These are phyloP conservation scores for Penicillium lividum DNA, from an alignment of 495 filamentous ascomycete species.

Conservation along the genomic window DNA sequence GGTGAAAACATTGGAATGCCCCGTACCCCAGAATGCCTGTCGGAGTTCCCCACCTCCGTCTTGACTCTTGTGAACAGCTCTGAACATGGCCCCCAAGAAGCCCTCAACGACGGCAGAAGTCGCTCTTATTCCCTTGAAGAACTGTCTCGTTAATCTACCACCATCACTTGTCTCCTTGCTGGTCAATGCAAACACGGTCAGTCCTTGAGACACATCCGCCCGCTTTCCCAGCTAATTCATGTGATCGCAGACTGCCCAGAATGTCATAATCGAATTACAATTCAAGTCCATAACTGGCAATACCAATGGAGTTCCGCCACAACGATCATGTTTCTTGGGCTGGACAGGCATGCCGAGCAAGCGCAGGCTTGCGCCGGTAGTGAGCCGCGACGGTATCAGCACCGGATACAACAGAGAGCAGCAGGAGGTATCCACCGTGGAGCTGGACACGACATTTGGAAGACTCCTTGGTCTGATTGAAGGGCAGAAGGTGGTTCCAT, in stretches of 20 bases:
- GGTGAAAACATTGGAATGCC: background rate
- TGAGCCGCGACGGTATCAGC: constrained; percentile 70
- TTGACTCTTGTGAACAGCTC: constrained; percentile 9
- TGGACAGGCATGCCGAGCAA: constrained; percentile 98
- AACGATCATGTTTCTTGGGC: constrained; percentile 77
- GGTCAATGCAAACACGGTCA: constrained; percentile 82
- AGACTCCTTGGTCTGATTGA: constrained; percentile 76
- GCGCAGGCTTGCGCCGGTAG: constrained; percentile 69
- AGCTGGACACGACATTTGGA: constrained; percentile 90
- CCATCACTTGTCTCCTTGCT: constrained; percentile 79
- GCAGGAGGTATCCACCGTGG: constrained; percentile 73
- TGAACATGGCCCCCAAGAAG: constrained; percentile 66
- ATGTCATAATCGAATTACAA: constrained; percentile 90
- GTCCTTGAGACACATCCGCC: constrained; percentile 27
- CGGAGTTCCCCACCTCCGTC: constrained; percentile 9
- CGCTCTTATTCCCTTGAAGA: constrained; percentile 80
- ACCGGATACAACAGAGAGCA: constrained; percentile 64
- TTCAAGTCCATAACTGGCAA: constrained; percentile 53
- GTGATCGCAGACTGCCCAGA: constrained; percentile 71
- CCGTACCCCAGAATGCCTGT: background rate
- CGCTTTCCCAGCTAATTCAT: constrained; percentile 16
- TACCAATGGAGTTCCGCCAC: constrained; percentile 45
- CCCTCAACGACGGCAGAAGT: constrained; percentile 73
- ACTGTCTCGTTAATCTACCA: constrained; percentile 91
- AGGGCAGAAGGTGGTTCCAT: constrained; percentile 72